These are phyloP conservation scores for Diospyros lotus DNA, from an alignment of 148 eudicot species.

Conservation along the genomic window DNA sequence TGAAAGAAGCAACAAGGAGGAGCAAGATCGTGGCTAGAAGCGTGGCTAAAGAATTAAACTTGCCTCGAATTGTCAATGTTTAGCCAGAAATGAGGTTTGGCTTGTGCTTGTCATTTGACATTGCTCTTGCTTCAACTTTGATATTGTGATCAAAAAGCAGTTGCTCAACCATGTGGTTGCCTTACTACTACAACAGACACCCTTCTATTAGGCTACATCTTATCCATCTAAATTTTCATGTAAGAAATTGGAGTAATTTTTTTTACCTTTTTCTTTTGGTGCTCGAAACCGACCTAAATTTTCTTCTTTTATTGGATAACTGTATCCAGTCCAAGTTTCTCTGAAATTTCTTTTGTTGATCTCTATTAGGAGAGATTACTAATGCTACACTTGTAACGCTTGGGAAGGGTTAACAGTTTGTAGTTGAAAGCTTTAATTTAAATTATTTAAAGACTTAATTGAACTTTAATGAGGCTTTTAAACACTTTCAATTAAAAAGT, in stretches of 20 bases:
- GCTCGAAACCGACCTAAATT: neutral
- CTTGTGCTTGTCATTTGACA: conserved; percentile 26
- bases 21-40: conserved; percentile 26
- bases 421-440: neutral
- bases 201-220: neutral
- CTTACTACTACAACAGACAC: neutral
- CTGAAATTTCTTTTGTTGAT: neutral
- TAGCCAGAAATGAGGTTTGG: conserved; percentile 19
- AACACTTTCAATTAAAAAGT: neutral
- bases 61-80: conserved; percentile 2
- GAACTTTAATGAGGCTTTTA: neutral
- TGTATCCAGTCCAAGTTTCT: too few relatives aligned
- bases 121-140: neutral
- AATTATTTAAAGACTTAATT: neutral
- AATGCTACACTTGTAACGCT: neutral
- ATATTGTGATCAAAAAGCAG: neutral
- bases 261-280: neutral
- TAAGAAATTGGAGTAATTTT: neutral
- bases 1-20: conserved; percentile 35
- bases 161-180: neutral
- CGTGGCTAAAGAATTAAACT: conserved; percentile 32
- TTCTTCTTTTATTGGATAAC: neutral
- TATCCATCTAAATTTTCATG: neutral
- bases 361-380: neutral
- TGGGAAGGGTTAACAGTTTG: neutral